Conservation (phyloP, 441 rosid genomes). For the Croton laevigatus region DNA sequence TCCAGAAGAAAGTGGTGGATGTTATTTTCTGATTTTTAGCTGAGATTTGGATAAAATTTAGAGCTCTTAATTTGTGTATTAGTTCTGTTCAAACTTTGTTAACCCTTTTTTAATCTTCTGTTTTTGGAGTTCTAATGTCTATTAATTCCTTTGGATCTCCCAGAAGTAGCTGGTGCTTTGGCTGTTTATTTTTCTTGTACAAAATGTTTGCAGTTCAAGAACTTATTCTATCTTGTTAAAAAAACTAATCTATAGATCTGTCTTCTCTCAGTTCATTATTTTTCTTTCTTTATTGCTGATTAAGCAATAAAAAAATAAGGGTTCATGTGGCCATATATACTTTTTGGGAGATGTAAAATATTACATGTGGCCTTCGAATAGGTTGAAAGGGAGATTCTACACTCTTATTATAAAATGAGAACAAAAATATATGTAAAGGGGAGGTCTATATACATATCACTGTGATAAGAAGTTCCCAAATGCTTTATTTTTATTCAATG, state of each 20-base stretch:
- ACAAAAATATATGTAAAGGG: neutral
- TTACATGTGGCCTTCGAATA: constrained; percentile 5
- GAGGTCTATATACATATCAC: neutral
- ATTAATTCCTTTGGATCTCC: constrained; percentile 17
- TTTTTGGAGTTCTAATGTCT: constrained; percentile 21
- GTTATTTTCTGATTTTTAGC: constrained; percentile 22
- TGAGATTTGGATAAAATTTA: constrained; percentile 18
- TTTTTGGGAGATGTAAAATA: constrained; percentile 12
- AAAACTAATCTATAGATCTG: constrained; percentile 21
- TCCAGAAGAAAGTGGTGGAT: constrained; percentile 12
- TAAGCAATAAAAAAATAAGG: neutral
- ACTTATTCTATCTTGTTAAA: constrained; percentile 18
- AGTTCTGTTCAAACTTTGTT: constrained; percentile 9
- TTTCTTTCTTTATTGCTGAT: neutral
- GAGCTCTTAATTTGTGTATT: constrained; percentile 19
- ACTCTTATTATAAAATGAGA: neutral
- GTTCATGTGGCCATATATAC: constrained; percentile 4
- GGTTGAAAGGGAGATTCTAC: neutral
- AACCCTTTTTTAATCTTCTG: neutral
- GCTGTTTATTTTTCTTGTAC: constrained; percentile 37
- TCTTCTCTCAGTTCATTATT: constrained; percentile 3
- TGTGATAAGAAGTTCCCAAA: neutral
- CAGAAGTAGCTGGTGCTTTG: constrained; percentile 34
- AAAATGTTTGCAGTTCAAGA: constrained; percentile 43
- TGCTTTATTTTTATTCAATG: too few relatives aligned